Evolutionary conservation across 306 rosid genomes (phyloP).

Genomic region (Astragalus glycyphyllos): DNA sequence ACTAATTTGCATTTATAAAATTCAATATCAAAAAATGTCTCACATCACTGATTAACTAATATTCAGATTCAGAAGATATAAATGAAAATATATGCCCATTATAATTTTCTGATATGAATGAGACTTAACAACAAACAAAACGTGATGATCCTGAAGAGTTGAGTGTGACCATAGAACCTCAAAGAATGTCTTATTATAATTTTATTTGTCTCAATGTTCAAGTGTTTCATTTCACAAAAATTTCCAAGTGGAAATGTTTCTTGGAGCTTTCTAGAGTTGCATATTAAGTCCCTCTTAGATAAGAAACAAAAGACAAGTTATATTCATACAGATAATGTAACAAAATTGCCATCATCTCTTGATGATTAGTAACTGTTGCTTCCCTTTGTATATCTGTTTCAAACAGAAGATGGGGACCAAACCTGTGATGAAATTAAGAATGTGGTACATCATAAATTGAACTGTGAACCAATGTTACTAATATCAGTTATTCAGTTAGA

Average conservation of each 20-base stretch:
- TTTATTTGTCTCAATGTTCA: conserved; percentile 13
- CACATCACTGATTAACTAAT: neutral
- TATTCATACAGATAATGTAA: conserved; percentile 54
- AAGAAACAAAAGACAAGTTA: conserved; percentile 53
- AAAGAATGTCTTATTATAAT: conserved; percentile 4
- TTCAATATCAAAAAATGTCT: conserved; percentile 19
- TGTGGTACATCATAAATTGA: conserved; percentile 14
- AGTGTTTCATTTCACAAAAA: conserved; percentile 30
- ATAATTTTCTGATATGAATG: too few relatives aligned
- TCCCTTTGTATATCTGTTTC: conserved; percentile 42
- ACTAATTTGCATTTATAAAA: conserved; percentile 7
- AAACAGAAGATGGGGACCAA: conserved; percentile 55
- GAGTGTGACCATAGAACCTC: conserved; percentile 58
- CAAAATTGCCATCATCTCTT: conserved; percentile 66
- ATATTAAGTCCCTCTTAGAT: conserved; percentile 38
- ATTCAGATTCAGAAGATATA: neutral
- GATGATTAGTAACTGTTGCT: conserved; percentile 76
- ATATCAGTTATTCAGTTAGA: conserved; percentile 1
- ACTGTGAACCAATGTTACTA: conserved; percentile 7
- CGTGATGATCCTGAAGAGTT: conserved; percentile 56
- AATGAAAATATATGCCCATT: neutral
- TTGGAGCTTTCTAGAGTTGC: conserved; percentile 48
- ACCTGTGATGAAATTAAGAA: conserved; percentile 2
- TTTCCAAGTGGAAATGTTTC: conserved; percentile 41
- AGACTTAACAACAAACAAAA: conserved; percentile 64